Evolutionary conservation across 345 rosid species (phyloP), one percentile per base, ranked within the genome.

Genomic region (Camelina sativa): DNA sequence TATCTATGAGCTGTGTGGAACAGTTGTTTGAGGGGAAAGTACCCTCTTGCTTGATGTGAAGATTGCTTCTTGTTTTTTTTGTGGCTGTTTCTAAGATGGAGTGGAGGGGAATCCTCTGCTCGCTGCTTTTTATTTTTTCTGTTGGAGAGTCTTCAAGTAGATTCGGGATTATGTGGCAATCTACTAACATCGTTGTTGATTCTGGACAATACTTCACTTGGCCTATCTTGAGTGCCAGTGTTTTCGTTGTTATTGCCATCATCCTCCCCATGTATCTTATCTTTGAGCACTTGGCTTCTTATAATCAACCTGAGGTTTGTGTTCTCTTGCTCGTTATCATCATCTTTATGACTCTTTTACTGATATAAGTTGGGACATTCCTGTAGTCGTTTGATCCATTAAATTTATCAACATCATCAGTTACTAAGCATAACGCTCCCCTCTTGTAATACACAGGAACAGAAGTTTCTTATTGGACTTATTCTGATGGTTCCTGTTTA

Each of bases 401-500:
- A 37, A 38, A 23, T 68, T 52, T 71, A 23, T 32, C 41, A 62
- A 17, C 30, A 16, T 34, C 46, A 20, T 41, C 25, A 62, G 46
- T 53, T 41, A 40, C 12, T 43, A 23, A 25, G 53, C 57, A 12
- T 51, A 48, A 32, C 48, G 8, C 52, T 55, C 40, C 23, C 20
- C 69, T 34, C 17, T 70, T 40, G 68, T 43, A n/a, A 15, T 2
- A 84, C 84, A 79, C 98, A 95, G 99, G 99, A 95, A 85, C 99
- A 92, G 76, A 95, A 95, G 77, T 95, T 95, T 80, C 82, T 95
- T 75, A 85, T 92, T 58, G 99, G 99, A 55, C 96, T 95, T 75
- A 86, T 95, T 74, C 82, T 95, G 78, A 92, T 95, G 99, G 99
- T 95, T 74, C 99, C 99, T 70, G 94, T 92, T 34, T 95, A 95